Conservation (phyloP, 108 stramenopile genomes). For the Cyclotella baltica region DNA sequence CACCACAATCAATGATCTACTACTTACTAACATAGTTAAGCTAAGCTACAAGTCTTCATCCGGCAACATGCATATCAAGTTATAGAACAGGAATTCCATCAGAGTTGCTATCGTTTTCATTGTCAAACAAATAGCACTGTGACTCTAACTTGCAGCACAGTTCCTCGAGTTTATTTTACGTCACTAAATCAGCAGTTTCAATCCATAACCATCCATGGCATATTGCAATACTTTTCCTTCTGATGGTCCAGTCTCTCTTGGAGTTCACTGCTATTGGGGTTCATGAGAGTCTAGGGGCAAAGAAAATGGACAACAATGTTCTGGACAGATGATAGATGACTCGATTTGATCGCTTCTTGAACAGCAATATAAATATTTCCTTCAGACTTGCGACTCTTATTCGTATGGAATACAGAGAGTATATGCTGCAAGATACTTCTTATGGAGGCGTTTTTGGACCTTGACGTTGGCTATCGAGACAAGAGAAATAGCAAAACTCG, state of each 20-base stretch:
- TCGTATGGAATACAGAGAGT: slow-evolving; percentile 51
- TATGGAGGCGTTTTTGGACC: slow-evolving; percentile 33
- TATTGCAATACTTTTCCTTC: background rate
- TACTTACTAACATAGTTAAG: slow-evolving; percentile 5
- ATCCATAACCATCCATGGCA: background rate
- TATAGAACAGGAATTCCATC: background rate
- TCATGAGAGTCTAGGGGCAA: slow-evolving; percentile 6
- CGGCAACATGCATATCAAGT: too few relatives aligned
- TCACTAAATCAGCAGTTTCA: background rate
- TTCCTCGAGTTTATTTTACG: background rate
- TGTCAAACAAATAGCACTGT: background rate
- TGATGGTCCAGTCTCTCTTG: background rate
- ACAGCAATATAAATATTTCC: slow-evolving; percentile 33
- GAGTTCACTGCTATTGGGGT: background rate
- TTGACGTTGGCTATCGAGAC: slow-evolving; percentile 24
- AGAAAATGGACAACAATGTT: slow-evolving; percentile 33
- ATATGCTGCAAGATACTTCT: slow-evolving; percentile 58
- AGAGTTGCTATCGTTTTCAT: background rate
- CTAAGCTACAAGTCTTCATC: too few relatives aligned
- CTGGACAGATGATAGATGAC: slow-evolving; percentile 62
- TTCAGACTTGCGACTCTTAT: slow-evolving; percentile 37
- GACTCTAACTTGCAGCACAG: background rate
- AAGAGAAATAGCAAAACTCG: too few relatives aligned
- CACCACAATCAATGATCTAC: too few relatives aligned
- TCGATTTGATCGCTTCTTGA: slow-evolving; percentile 36